phyloP scores from a whole-genome alignment of 306 rosid genomes.

The Lathyrus oleraceus region DNA sequence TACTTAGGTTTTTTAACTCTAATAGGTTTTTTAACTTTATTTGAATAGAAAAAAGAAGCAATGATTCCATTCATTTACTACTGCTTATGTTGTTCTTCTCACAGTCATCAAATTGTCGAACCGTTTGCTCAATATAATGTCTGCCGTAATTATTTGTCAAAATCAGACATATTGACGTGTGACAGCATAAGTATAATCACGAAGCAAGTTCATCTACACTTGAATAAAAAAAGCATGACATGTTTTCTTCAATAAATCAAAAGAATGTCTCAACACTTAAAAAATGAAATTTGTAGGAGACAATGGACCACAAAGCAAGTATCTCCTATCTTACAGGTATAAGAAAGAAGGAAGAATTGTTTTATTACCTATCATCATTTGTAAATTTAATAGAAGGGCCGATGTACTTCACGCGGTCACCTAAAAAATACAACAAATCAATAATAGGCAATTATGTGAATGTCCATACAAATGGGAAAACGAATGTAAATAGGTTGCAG shows the following conservation, averaged over 20 bases:
- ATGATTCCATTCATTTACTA: not conserved
- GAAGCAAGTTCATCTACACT: constrained; percentile 9
- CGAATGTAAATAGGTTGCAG: not conserved
- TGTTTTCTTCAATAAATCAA: constrained; percentile 29
- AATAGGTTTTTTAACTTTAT: not conserved
- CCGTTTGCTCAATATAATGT: constrained; percentile 2
- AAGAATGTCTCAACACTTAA: constrained; percentile 12
- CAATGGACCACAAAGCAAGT: constrained; percentile 7
- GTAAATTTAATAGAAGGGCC: constrained; percentile 65
- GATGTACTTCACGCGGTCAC: constrained; percentile 90
- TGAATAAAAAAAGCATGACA: not conserved
- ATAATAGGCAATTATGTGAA: constrained; percentile 27
- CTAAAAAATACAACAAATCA: constrained; percentile 43
- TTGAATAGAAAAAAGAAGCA: not conserved
- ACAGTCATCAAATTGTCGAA: constrained; percentile 17
- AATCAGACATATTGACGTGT: constrained; percentile 10
- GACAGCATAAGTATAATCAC: not conserved
- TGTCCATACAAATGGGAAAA: constrained; percentile 17
- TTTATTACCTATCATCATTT: constrained; percentile 71
- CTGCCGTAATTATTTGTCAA: not conserved
- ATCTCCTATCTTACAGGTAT: constrained; percentile 15
- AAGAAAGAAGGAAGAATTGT: constrained; percentile 18
- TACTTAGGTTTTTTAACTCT: not conserved
- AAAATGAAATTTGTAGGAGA: not conserved
- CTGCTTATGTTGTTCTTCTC: constrained; percentile 2